Conservation (phyloP, 2,329 filamentous ascomycete genomes). For the Colletotrichum sp. region DNA sequence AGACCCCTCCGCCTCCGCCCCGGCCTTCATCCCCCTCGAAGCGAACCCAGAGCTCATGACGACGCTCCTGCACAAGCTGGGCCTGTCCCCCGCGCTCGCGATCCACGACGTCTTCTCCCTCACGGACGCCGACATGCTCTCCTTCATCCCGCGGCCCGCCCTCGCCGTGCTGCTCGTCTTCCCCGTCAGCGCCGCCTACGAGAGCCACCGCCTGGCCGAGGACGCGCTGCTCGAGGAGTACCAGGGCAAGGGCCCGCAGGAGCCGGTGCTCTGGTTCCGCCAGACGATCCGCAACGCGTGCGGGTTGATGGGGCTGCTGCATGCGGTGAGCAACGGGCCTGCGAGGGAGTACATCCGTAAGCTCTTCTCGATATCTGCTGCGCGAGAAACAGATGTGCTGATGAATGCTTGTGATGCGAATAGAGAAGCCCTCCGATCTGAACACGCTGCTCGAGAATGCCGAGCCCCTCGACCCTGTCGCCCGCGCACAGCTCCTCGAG, state of each 20-base stretch:
- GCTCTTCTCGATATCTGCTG: slow-evolving; percentile 18
- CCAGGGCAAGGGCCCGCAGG: slow-evolving; percentile 66
- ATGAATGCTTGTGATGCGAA: background rate
- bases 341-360: slow-evolving; percentile 66
- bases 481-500: slow-evolving; percentile 79
- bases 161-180: slow-evolving; percentile 92
- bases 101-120: slow-evolving; percentile 95
- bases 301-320: slow-evolving; percentile 86
- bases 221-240: slow-evolving; percentile 71
- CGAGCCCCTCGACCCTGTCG: slow-evolving; percentile 68
- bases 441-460: slow-evolving; percentile 71
- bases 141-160: slow-evolving; percentile 86
- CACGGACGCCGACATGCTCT: slow-evolving; percentile 81
- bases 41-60: slow-evolving; percentile 91
- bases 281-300: slow-evolving; percentile 96
- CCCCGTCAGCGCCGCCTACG: slow-evolving; percentile 81
- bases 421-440: slow-evolving; percentile 60
- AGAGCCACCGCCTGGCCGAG: slow-evolving; percentile 76
- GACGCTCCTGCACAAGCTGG: slow-evolving; percentile 79
- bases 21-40: slow-evolving; percentile 65
- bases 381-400: background rate
- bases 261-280: slow-evolving; percentile 91
- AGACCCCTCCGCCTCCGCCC: slow-evolving; percentile 40
- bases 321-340: slow-evolving; percentile 80
- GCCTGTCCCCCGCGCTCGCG: slow-evolving; percentile 76